Base-by-base conservation (phyloP, 768 basidiomycete species). In the Phlebiopsis flavidoalba region DNA sequence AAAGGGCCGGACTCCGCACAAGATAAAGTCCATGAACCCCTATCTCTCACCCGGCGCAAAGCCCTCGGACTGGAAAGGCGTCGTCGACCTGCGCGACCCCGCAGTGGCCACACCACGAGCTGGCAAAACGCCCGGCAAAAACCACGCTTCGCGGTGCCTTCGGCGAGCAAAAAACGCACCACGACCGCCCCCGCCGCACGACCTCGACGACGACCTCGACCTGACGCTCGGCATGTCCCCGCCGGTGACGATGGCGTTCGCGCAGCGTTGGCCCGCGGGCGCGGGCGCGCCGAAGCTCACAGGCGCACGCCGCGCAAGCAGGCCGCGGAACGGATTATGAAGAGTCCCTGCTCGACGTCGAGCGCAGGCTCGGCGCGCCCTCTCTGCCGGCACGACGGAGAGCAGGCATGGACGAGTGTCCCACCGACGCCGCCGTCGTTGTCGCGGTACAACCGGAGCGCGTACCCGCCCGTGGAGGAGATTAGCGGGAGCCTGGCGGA, bases 391-490 rank as follows among this genome's bases (percentile, higher is more conserved):
- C 12, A 60, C 54, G 21, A 15, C 50, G 14, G 87, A 85, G 64
- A 85, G 86, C 22, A 89, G 83, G n/a, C 59, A 79, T 85, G 79
- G 88, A n/a, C 85, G 72, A 84, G 84, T 14, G 79, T 88, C n/a
- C n/a, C n/a, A 57, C 81, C 86, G 0, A 84, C 85, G 1, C 86
- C 87, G 6, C 89, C 89, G 26, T 89, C 88, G 0, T 75, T 91
- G 14, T 83, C 86, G 14, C 77, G 83, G n/a, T 91, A 90, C 65
- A 76, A 72, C n/a, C 76, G 76, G 8, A 73, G 73, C 46, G 72
- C 75, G n/a, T 68, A 75, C 59, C 21, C 63, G 0, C 54, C 57
- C 8, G 7, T 14, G 37, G 52, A 62, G 1, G 68, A 67, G 21
- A 77, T 71, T 12, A 81, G 75, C 60, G 75, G 74, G 47, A 85